Evolutionary conservation across 805 yeast species (phyloP), one percentile per base, ranked within the genome.

Genomic region (Nakazawaea ernobii): DNA sequence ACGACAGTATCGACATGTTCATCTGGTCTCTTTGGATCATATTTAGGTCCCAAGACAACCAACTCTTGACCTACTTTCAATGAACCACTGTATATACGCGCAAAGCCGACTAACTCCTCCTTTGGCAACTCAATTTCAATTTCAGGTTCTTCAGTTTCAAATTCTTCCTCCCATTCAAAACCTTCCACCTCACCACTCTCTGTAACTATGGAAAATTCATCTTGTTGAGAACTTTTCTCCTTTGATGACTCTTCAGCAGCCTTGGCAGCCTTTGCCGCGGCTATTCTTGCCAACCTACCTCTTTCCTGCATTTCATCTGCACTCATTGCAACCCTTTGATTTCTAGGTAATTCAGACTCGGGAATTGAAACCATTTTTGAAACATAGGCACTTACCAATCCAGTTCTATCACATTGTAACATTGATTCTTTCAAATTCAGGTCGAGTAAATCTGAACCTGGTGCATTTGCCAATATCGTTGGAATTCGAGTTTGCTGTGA

Each of bases 361-460:
- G 96, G 96, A 17, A 94, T 75, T 0, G 97, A 87, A 1, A 94
- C 63, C 69, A 92, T 86, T 58, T 94, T 94, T 1, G 97, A 89
- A 0, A 92, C 88, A 62, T 84, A 94, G 0, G 95, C 95, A 57
- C 77, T 72, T 2, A 69, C 69, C 0, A 87, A 82, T 1, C 91
- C 86, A 1, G 69, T 57, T n/a, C 74, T 66, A 53, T 84, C 85
- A 68, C 98, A 92, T 0, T 62, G 55, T 27, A 71, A 58, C 80
- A 94, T 84, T 1, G 87, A 76, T 4, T 69, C 57, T 41, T 70
- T 68, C 38, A 88, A 67, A 0, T 51, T 59, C 0, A 69, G 57
- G 50, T 82, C 84, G 0, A 87, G 64, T 11, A 70, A 53, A 6
- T 70, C 70, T 1, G 65, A 57, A 35, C 77, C 73, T 2, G 85